phyloP scores from a whole-genome alignment of 805 yeast genomes.

The Candida anglica region DNA sequence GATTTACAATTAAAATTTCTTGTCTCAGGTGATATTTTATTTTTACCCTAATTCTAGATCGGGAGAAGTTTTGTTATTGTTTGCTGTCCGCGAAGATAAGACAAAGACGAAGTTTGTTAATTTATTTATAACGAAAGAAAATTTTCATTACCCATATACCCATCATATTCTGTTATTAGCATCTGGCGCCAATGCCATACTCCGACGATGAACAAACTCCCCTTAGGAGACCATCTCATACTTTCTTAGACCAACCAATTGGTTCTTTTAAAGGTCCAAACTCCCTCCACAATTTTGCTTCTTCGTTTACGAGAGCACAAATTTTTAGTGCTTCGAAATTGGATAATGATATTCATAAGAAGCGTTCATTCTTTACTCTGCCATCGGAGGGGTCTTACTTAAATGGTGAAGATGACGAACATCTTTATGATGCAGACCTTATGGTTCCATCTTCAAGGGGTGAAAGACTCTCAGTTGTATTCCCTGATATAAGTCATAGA shows the following conservation, averaged over 20 bases:
- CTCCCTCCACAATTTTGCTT: slow-evolving; percentile 74
- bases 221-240: slow-evolving; percentile 14
- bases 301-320: slow-evolving; percentile 76
- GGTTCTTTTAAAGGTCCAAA: slow-evolving; percentile 64
- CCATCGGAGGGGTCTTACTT: slow-evolving; percentile 1
- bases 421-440: slow-evolving; percentile 63
- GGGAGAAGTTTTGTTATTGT: too few relatives aligned
- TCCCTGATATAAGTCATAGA: slow-evolving; percentile 29
- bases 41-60: too few relatives aligned
- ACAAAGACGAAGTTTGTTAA: too few relatives aligned
- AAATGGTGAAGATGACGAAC: slow-evolving; percentile 46
- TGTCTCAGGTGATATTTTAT: too few relatives aligned
- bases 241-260: slow-evolving; percentile 30
- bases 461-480: slow-evolving; percentile 57
- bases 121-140: too few relatives aligned
- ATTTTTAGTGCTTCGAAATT: slow-evolving; percentile 49
- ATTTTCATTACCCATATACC: too few relatives aligned
- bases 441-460: slow-evolving; percentile 65
- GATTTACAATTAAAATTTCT: too few relatives aligned
- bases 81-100: too few relatives aligned
- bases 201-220: slow-evolving; percentile 4
- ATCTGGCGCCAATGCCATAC: not conserved
- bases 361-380: slow-evolving; percentile 54
- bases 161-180: not conserved
- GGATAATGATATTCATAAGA: slow-evolving; percentile 52